A percentile compares a stretch with the other conserved stretches of the same genome.
Conservation (phyloP, 2,329 filamentous ascomycete species). For the Exophiala aquamarina region DNA sequence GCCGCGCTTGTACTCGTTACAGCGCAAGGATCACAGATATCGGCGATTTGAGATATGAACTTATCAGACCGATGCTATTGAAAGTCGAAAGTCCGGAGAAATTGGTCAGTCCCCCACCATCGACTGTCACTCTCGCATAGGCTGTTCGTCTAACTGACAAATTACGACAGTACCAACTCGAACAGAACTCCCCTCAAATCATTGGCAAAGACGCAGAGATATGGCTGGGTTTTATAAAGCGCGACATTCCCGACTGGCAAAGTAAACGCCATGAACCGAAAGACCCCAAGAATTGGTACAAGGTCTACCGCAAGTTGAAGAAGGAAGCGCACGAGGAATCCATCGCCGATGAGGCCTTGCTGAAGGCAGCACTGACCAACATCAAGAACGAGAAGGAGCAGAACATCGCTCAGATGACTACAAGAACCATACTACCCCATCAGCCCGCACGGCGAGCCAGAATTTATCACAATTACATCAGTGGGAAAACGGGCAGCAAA, state of each 20-base stretch:
- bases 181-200: slow-evolving; percentile 75
- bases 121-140: background rate
- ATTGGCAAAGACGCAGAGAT: slow-evolving; percentile 67
- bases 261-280: slow-evolving; percentile 64
- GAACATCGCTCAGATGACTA: slow-evolving; percentile 59
- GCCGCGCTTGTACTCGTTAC: slow-evolving; percentile 27
- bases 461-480: slow-evolving; percentile 19
- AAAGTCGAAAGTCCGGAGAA: slow-evolving; percentile 73
- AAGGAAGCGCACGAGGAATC: slow-evolving; percentile 59
- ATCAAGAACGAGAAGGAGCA: slow-evolving; percentile 59
- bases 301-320: slow-evolving; percentile 71
- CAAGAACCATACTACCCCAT: slow-evolving; percentile 26
- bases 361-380: slow-evolving; percentile 58
- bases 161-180: slow-evolving; percentile 55
- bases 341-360: slow-evolving; percentile 56
- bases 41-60: slow-evolving; percentile 67
- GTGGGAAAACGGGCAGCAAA: slow-evolving; percentile 35
- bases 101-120: slow-evolving; percentile 53
- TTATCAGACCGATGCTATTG: slow-evolving; percentile 67
- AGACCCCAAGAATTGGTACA: slow-evolving; percentile 71
- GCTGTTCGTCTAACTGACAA: slow-evolving; percentile 8
- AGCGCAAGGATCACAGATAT: slow-evolving; percentile 63
- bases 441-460: slow-evolving; percentile 7
- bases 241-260: slow-evolving; percentile 70
- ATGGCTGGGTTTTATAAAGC: slow-evolving; percentile 77